Evolutionary conservation across 1,139 yeast genomes (phyloP).

Genomic region (Hansenula anomala): DNA sequence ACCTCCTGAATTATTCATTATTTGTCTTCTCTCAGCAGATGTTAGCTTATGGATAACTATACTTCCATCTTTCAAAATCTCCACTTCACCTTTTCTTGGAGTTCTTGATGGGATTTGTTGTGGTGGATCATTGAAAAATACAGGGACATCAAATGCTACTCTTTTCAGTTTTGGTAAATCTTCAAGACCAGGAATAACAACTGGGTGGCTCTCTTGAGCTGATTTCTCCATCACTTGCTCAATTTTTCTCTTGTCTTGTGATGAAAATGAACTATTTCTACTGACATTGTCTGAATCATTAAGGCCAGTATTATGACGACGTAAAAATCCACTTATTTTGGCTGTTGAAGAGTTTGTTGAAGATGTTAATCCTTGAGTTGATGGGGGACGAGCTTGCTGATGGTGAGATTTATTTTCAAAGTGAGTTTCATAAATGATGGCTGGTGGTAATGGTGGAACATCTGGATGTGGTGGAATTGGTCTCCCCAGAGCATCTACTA

Average conservation of each 20-base stretch:
- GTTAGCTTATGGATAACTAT: constrained; percentile 56
- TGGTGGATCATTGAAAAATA: constrained; percentile 70
- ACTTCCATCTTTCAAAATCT: constrained; percentile 54
- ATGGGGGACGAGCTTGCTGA: constrained; percentile 9
- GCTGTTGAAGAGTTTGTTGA: constrained; percentile 12
- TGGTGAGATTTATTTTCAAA: constrained; percentile 14
- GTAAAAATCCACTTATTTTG: constrained; percentile 7
- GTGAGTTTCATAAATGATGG: constrained; percentile 28
- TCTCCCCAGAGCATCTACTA: constrained; percentile 32
- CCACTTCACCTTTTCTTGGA: constrained; percentile 72
- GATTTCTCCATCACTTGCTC: too few relatives aligned
- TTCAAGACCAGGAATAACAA: constrained; percentile 34
- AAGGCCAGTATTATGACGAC: constrained; percentile 11
- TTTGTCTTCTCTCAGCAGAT: constrained; percentile 54
- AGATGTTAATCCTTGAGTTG: neutral
- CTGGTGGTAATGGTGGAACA: constrained; percentile 44
- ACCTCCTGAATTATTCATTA: constrained; percentile 52
- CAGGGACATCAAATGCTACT: constrained; percentile 69
- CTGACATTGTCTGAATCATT: constrained; percentile 7
- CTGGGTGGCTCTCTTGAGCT: constrained; percentile 10
- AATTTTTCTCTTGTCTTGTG: neutral
- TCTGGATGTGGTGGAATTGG: constrained; percentile 45
- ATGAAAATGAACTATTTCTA: constrained; percentile 3
- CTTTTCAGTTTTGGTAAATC: constrained; percentile 47
- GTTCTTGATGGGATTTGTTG: constrained; percentile 63